These are phyloP conservation scores for Camellia granthamiana DNA, from an alignment of 148 eudicot genomes.

Conservation along the genomic window DNA sequence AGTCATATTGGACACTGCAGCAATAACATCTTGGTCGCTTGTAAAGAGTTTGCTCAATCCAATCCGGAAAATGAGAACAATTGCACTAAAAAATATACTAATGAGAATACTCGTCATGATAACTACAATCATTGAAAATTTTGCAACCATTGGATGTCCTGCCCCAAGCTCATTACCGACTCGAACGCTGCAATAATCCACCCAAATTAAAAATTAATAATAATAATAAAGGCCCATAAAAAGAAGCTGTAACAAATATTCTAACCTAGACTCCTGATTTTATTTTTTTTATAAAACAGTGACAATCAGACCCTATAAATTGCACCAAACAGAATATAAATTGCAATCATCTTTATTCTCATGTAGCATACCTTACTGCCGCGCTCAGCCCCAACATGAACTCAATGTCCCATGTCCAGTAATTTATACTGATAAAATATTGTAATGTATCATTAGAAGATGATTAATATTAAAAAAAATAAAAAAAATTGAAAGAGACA, in stretches of 20 bases:
- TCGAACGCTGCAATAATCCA: constrained; percentile 31
- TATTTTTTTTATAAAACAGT: no score
- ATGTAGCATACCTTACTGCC: constrained; percentile 39
- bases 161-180: constrained; percentile 56
- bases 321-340: not conserved
- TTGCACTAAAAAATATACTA: constrained; percentile 31
- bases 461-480: not conserved
- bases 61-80: constrained; percentile 38
- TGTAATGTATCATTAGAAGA: not conserved
- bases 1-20: constrained; percentile 36
- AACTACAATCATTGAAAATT: constrained; percentile 41
- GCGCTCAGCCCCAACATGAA: constrained; percentile 52
- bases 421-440: constrained; percentile 41
- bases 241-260: not conserved
- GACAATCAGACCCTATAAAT: no score
- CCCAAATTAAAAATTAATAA: not conserved
- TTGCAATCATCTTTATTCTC: not conserved
- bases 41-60: constrained; percentile 48
- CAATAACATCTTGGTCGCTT: constrained; percentile 39
- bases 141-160: constrained; percentile 45
- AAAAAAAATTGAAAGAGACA: not conserved
- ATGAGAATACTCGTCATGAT: constrained; percentile 36
- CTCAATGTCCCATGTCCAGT: constrained; percentile 51
- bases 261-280: no score
- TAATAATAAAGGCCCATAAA: not conserved